Conservation (phyloP, 2,329 filamentous ascomycete species). For the Conoideocrella luteorostrata region DNA sequence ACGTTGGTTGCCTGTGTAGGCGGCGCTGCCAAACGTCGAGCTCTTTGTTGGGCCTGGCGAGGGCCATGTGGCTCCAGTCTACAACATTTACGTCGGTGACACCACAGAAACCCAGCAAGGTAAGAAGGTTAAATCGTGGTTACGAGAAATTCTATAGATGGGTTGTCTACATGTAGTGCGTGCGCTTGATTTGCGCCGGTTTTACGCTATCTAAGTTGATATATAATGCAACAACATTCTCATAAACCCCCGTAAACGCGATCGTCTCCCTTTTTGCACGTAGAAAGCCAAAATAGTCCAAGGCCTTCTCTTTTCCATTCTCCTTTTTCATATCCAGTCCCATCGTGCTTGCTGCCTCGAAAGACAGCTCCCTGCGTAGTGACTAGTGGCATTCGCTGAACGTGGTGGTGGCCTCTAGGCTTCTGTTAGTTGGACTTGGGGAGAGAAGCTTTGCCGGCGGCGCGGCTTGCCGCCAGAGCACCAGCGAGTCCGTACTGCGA, state of each 20-base stretch:
- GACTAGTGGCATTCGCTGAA: too few relatives aligned
- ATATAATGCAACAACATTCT: too few relatives aligned
- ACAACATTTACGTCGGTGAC: conserved; percentile 15
- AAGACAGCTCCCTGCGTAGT: too few relatives aligned
- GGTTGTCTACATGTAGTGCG: background rate
- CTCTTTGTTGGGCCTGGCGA: conserved; percentile 14
- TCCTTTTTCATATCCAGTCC: too few relatives aligned
- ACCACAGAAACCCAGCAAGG: conserved; percentile 16
- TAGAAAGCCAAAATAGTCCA: too few relatives aligned
- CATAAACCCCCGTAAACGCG: too few relatives aligned
- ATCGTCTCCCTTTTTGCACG: too few relatives aligned
- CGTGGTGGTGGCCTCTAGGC: too few relatives aligned
- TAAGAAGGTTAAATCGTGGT: conserved; percentile 16
- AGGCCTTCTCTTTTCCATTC: too few relatives aligned
- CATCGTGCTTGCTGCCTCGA: too few relatives aligned
- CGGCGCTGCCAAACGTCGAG: conserved; percentile 12
- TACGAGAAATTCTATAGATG: conserved; percentile 12
- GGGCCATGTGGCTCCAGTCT: conserved; percentile 17
- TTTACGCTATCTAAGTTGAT: background rate
- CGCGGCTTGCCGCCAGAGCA: conserved; percentile 38
- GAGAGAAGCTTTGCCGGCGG: conserved; percentile 18
- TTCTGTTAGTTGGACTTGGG: conserved; percentile 5
- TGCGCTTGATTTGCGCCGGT: background rate
- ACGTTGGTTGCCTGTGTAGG: conserved; percentile 1
- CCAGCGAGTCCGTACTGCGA: conserved; percentile 64